Evolutionary conservation across 1,284 basidiomycete genomes (phyloP).

Genomic region (Moesziomyces aphidis): DNA sequence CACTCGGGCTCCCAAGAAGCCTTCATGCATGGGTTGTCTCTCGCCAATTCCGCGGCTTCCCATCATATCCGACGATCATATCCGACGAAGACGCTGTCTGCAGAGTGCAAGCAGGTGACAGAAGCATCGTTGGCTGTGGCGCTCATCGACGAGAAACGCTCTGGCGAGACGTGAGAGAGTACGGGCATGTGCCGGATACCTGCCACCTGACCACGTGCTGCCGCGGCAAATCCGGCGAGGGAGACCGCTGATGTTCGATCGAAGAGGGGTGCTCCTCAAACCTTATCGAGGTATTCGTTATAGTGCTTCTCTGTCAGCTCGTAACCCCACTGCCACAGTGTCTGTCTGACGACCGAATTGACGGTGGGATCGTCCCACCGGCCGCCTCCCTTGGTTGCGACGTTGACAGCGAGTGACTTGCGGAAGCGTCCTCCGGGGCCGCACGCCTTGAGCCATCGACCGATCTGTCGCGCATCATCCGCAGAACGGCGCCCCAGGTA

Average conservation of each 20-base stretch:
- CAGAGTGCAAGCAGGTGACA: not conserved
- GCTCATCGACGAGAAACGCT: too few relatives aligned
- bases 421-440: constrained; percentile 70
- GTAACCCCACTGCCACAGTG: constrained; percentile 67
- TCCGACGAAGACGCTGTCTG: too few relatives aligned
- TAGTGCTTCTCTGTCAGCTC: constrained; percentile 63
- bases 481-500: constrained; percentile 69
- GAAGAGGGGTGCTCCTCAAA: too few relatives aligned
- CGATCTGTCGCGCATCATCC: constrained; percentile 70
- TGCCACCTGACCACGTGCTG: too few relatives aligned
- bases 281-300: constrained; percentile 28
- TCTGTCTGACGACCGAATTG: constrained; percentile 53
- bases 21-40: not conserved
- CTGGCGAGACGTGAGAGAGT: too few relatives aligned
- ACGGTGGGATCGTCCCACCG: constrained; percentile 63
- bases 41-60: not conserved
- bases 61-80: not conserved
- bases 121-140: too few relatives aligned
- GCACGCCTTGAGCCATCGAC: constrained; percentile 70
- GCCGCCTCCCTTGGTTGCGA: constrained; percentile 61
- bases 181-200: too few relatives aligned
- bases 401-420: constrained; percentile 68
- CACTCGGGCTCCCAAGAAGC: not conserved
- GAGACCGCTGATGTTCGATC: too few relatives aligned
- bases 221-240: too few relatives aligned